phyloP scores from a whole-genome alignment of 257 asterid species.

The Scutellaria barbata region DNA sequence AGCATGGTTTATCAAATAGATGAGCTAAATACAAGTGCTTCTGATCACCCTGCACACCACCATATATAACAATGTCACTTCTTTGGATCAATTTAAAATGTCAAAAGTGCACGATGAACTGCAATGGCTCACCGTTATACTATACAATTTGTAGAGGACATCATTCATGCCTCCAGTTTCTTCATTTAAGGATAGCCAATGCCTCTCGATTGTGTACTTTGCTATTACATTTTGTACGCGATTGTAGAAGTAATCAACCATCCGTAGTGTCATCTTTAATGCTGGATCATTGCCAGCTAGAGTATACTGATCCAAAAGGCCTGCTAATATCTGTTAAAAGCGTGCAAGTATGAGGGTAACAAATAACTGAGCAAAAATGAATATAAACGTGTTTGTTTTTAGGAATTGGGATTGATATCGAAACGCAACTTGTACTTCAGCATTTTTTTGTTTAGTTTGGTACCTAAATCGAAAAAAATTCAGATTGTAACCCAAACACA shows the following conservation, averaged over 20 bases:
- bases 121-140: slow-evolving; percentile 58
- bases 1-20: slow-evolving; percentile 94
- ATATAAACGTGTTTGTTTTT: no score
- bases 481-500: not conserved
- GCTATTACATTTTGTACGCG: slow-evolving; percentile 79
- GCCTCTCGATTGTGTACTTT: slow-evolving; percentile 68
- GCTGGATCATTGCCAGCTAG: slow-evolving; percentile 67
- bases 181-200: slow-evolving; percentile 75
- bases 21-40: slow-evolving; percentile 83
- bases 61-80: not conserved
- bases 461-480: no score
- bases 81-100: no score
- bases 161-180: slow-evolving; percentile 99
- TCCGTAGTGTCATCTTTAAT: slow-evolving; percentile 55
- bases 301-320: slow-evolving; percentile 83
- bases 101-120: no score
- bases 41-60: slow-evolving; percentile 66
- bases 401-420: no score
- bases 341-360: no score
- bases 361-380: not conserved
- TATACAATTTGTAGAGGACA: slow-evolving; percentile 70
- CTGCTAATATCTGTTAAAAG: slow-evolving; percentile 70
- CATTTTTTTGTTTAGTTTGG: no score
- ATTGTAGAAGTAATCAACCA: slow-evolving; percentile 81
- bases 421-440: no score